Evolutionary conservation across 768 basidiomycete genomes (phyloP), one percentile per base, ranked within the genome.

Genomic region (Tulasnella sp.): DNA sequence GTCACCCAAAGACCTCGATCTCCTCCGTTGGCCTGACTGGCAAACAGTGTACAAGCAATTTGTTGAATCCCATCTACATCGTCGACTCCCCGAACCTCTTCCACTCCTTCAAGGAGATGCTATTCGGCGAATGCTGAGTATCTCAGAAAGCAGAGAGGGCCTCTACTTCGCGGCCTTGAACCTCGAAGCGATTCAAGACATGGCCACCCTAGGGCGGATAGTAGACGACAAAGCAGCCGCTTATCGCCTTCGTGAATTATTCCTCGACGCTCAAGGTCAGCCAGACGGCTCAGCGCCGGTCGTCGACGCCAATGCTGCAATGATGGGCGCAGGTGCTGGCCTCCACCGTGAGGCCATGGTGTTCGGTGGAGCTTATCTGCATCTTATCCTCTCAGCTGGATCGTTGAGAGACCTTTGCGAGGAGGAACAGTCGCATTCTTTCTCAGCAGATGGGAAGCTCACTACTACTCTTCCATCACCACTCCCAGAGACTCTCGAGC

Each of bases 1-100:
- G 8, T 68, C 62, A 68, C 34, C 62, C 34, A 68, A 68, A 68
- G 62, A 68, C 31, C 31, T 68, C 62, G 62, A 68, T 36, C 10
- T 68, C 62, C 62, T 68, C 14, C 27, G 62, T 24, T 68, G 62
- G 62, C 62, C 62, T 3, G 62, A 34, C 31, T 68, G 62, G 62
- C 62, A 68, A 34, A 14, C 62, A 19, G 62, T 68, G 31, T 68
- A 68, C 62, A 68, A 68, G 62, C 62, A 68, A 68, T 68, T 68
- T 36, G 34, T 68, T 36, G 62, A 68, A 68, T 68, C 62, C 31
- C 31, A 68, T 14, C 31, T 68, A 36, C 62, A 68, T 34, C 62
- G 7, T 34, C 62, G 62, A 34, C 31, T 36, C 7, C 24, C 62
- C 8, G 62, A 68, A 16, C 31, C 62, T 36, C 62, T 68, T 18